Evolutionary conservation across 331 rosid species (phyloP).

Genomic region (Malus hybrid): DNA sequence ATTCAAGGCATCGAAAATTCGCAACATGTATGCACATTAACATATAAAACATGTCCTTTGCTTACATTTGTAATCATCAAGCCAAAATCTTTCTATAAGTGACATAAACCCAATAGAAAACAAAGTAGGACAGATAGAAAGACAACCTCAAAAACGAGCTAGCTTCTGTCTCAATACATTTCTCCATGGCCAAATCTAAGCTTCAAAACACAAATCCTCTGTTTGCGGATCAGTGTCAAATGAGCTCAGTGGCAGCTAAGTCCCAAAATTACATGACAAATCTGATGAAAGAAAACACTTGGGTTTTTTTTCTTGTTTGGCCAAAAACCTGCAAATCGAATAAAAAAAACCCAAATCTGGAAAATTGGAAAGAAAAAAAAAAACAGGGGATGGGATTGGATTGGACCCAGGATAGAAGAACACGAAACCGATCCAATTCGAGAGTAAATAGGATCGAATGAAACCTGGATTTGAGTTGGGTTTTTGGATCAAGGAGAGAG

Average conservation of each 20-base stretch:
- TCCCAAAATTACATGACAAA: neutral
- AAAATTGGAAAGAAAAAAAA: neutral
- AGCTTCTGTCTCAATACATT: constrained; percentile 39
- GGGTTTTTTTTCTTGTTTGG: neutral
- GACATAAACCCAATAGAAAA: neutral
- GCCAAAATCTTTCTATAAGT: neutral
- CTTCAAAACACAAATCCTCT: constrained; percentile 9
- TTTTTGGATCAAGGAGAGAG: neutral
- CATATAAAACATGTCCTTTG: neutral
- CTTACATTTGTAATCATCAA: neutral
- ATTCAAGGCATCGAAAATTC: neutral
- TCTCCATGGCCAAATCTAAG: constrained; percentile 43
- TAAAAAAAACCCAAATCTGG: constrained; percentile 1
- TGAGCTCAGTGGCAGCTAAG: neutral
- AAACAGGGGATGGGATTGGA: neutral
- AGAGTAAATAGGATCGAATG: neutral
- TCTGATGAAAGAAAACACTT: too few relatives aligned
- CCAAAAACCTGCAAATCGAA: constrained; percentile 10
- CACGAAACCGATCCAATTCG: neutral
- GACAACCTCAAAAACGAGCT: constrained; percentile 38
- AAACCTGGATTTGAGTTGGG: neutral
- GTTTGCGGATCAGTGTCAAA: neutral
- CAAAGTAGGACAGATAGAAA: neutral
- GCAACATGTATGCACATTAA: neutral
- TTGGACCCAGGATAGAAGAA: neutral